These are phyloP conservation scores for Ceratocystis destructans DNA, from an alignment of 2,329 filamentous ascomycete species.

Conservation along the genomic window DNA sequence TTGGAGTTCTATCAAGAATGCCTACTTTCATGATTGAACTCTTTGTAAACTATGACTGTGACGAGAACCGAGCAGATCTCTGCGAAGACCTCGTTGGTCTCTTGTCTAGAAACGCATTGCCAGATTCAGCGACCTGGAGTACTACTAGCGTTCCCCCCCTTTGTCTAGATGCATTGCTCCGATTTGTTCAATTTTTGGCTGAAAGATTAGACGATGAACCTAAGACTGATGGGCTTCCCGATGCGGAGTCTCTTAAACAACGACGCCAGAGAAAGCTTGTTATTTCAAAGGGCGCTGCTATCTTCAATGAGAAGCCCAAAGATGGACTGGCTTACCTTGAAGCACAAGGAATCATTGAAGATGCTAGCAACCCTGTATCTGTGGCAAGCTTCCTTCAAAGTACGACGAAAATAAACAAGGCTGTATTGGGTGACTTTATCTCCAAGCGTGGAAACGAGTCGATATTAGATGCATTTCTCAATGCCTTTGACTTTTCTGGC, in stretches of 20 bases:
- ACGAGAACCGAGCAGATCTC: conserved; percentile 76
- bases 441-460: conserved; percentile 80
- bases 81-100: conserved; percentile 94
- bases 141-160: conserved; percentile 94
- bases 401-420: conserved; percentile 80
- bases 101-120: conserved; percentile 83
- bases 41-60: conserved; percentile 96
- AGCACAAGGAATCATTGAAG: conserved; percentile 70
- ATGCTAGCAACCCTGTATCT: conserved; percentile 57
- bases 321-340: conserved; percentile 74
- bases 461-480: conserved; percentile 73
- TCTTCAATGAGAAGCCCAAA: conserved; percentile 94
- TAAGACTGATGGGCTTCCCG: conserved; percentile 41
- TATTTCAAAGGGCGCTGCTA: conserved; percentile 73
- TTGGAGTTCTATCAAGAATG: conserved; percentile 82
- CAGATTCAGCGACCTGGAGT: conserved; percentile 96
- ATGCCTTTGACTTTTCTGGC: conserved; percentile 72
- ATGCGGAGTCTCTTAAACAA: conserved; percentile 49
- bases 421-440: conserved; percentile 77
- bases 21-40: conserved; percentile 89
- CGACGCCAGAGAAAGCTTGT: conserved; percentile 70
- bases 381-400: conserved; percentile 80
- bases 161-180: conserved; percentile 79
- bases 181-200: conserved; percentile 83
- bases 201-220: conserved; percentile 67